These are phyloP conservation scores for Phyllosticta citriasiana DNA, from an alignment of 2,329 filamentous ascomycete species.

Conservation along the genomic window DNA sequence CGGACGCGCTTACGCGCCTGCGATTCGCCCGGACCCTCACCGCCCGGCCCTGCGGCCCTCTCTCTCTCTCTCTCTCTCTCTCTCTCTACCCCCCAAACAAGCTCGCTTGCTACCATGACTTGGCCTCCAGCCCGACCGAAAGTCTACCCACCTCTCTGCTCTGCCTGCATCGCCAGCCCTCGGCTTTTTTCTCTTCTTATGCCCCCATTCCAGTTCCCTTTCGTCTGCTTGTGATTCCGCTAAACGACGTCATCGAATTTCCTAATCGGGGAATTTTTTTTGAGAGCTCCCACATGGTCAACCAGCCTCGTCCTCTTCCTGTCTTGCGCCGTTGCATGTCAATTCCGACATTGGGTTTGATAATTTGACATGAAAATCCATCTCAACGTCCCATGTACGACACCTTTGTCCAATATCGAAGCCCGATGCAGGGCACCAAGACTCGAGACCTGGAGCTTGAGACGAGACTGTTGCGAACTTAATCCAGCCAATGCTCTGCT, in stretches of 20 bases:
- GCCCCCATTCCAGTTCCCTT: not conserved
- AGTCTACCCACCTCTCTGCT: not conserved
- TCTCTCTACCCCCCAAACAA: not conserved
- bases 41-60: not conserved
- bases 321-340: not conserved
- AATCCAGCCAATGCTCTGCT: not conserved
- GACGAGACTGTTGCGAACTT: not conserved
- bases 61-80: not conserved
- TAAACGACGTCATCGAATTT: not conserved
- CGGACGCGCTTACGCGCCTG: constrained; percentile 1
- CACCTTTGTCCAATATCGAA: not conserved
- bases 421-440: not conserved
- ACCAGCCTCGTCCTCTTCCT: not conserved
- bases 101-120: constrained; percentile 4
- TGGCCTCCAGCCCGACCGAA: not conserved
- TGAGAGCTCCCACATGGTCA: not conserved
- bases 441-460: not conserved
- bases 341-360: not conserved
- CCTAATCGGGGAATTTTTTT: not conserved
- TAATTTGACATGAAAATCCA: not conserved
- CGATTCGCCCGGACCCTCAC: not conserved
- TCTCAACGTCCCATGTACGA: not conserved
- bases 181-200: not conserved
- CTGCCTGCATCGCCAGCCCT: not conserved
- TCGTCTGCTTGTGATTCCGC: not conserved